Base-by-base conservation (phyloP, 108 stramenopile genomes). In the Cylindrotheca fusiformis region DNA sequence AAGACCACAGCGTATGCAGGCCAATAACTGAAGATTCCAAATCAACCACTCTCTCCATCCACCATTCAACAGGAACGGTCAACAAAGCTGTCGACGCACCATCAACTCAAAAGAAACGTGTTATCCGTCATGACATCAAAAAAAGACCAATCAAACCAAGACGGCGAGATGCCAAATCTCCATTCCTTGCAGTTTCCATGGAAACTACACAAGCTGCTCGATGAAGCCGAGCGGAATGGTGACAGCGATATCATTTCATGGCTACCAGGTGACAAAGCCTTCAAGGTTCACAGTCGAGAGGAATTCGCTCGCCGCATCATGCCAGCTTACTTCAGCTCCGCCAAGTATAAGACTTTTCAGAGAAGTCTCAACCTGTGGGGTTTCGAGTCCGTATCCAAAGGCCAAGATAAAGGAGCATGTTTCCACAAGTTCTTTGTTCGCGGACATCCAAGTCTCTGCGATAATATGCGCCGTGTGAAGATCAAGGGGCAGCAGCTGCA, bases 261-360 rank as follows among this genome's bases (percentile, higher is more conserved):
- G 86, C 72, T 83, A 2, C 69, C 79, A 10, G 69, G 66, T 22
- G 81, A 82, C n/a, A 78, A 76, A 10, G 75, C 77, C 14, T 87
- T 87, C 68, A 83, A 77, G 60, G 81, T 87, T 6, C 67, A 80
- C 31, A 78, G 84, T 52, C 83, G 83, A 71, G 70, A 84, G 54
- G 60, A 60, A 19, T 87, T 87, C 33, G 77, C 75, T 27, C 55
- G 53, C 21, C 61, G 76, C 8, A 72, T 87, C 51, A 76, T 87
- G 66, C 80, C 86, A 3, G 50, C 31, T 22, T 82, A 79, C 28
- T 84, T 84, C 63, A 70, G 61, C 45, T 56, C 65, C 28, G 71
- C 72, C 66, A 83, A 87, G 76, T 87, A 82, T 66, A 87, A 83
- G 30, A 80, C 78, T 36, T 87, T 83, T 69, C 83, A 83, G 21